Evolutionary conservation across 2,329 filamentous ascomycete species (phyloP), one percentile per base, ranked within the genome.

Genomic region (Xylaria sp.): DNA sequence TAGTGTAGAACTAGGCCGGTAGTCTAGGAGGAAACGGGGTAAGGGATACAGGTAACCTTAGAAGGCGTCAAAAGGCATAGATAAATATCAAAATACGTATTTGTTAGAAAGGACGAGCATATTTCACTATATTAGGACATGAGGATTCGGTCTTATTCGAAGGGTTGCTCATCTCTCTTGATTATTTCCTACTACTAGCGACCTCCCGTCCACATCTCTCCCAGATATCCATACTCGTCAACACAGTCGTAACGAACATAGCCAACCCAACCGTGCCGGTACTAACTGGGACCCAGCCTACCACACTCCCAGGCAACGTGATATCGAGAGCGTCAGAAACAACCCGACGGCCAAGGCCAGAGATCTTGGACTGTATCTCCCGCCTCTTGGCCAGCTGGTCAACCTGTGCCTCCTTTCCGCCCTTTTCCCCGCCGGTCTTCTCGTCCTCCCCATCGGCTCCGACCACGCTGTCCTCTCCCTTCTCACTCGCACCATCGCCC

Each of bases 221-320:
- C 90, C 90, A 93, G 2, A 89, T 85, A 70, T 88, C 86, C 69
- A 80, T 75, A 1, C 85, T 84, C 10, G 89, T 88, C 51, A 92
- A 74, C 3, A 90, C 51, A 0, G 90, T 91, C 57, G 89, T 89
- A 25, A 86, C 73, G 22, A 90, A 78, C 84, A 89, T 90, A 9
- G 84, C 83, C 13, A 84, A 62, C 0, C 87, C 89, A 1, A 92
- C 84, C 1, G 82, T 79, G 2, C 86, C 82, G 0, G 83, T 77
- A 10, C 83, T 79, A 0, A 84, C 79, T 0, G 81, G 76, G 29
- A 90, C 77, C 89, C 89, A 92, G 0, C 88, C 88, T 15, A 92
- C 78, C 0, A 85, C 79, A 5, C 81, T 80, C 0, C 86, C 86
- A 0, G 91, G 91, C 36, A 92, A 80, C 3, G 89, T 73, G 53